Conservation (phyloP, 257 asterid species). For the Agastache rugosa region DNA sequence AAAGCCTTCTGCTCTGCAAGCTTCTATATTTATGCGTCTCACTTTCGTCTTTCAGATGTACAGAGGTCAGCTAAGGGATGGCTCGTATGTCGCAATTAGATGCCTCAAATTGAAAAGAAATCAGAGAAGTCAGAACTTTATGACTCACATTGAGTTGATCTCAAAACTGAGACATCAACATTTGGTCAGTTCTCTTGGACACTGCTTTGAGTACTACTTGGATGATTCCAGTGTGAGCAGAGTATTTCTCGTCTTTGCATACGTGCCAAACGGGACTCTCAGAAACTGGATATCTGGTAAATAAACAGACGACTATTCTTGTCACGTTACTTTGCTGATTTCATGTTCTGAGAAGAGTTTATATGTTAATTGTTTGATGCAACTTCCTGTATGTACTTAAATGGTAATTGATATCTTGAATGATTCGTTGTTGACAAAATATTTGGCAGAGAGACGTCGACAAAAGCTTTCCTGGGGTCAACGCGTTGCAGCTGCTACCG, state of each 20-base stretch:
- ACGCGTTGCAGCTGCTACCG: slow-evolving; percentile 81
- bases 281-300: slow-evolving; percentile 91
- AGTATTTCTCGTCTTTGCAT: slow-evolving; percentile 77
- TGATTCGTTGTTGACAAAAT: background rate
- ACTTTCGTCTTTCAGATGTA: slow-evolving; percentile 60
- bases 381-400: too few species aligned
- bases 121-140: slow-evolving; percentile 60
- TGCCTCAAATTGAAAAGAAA: slow-evolving; percentile 70
- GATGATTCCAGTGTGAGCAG: slow-evolving; percentile 89
- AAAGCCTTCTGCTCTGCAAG: too few species aligned
- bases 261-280: slow-evolving; percentile 80
- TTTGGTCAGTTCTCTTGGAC: slow-evolving; percentile 87
- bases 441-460: slow-evolving; percentile 58
- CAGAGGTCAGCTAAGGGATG: slow-evolving; percentile 78
- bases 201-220: slow-evolving; percentile 84
- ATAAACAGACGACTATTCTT: background rate
- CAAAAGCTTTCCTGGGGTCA: slow-evolving; percentile 78
- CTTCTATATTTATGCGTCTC: background rate
- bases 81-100: slow-evolving; percentile 65
- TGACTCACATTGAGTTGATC: slow-evolving; percentile 76
- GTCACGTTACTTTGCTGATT: background rate
- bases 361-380: too few species aligned
- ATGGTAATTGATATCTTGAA: too few species aligned
- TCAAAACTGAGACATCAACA: slow-evolving; percentile 85
- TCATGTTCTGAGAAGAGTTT: background rate